Base-by-base conservation (phyloP, 345 rosid species). In the Excoecaria cochinchinensis region DNA sequence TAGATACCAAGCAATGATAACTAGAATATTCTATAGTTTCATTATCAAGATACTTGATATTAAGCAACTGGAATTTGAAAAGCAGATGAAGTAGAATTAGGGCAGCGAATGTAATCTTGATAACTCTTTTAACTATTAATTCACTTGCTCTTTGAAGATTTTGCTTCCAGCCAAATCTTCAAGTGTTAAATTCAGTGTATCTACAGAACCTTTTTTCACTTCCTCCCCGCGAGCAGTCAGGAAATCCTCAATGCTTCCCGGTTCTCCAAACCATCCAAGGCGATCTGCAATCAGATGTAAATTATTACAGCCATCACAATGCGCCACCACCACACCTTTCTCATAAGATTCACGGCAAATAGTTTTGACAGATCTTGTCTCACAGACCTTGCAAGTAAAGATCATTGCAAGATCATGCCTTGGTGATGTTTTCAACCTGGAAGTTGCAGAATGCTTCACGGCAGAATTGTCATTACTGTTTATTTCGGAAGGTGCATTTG, bases 391-490 rank as follows among this genome's bases (percentile, higher is more conserved):
- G 86, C 97, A 90, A 17, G 99, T 92, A 72, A 86, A 95, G 58
- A 95, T 84, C 90, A 95, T 89, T 75, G 91, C 90, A 66, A 91
- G 88, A 80, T 95, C 94, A 75, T 95, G 97, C 89, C 97, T 86
- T 1, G 89, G 70, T 55, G 93, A 90, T 15, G 82, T 69, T 81
- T 91, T 91, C 79, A 90, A 78, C 71, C 85, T 86, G 66, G 97
- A 90, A 6, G 67, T 31, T 8, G 80, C 84, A 0, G 84, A 80
- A 47, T 75, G 77, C 70, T 84, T 87, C 77, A 82, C 74, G 31
- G 75, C 46, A 15, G 80, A n/a, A 31, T 77, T 78, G n/a, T 82
- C 85, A 4, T 71, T 69, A 52, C 72, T 70, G 7, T 57, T 67
- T 7, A 16, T 63, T 42, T 68, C 71, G 10, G 80, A 50, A 0